phyloP scores from a whole-genome alignment of 2,329 filamentous ascomycete species.

The Colletotrichum destructivum region DNA sequence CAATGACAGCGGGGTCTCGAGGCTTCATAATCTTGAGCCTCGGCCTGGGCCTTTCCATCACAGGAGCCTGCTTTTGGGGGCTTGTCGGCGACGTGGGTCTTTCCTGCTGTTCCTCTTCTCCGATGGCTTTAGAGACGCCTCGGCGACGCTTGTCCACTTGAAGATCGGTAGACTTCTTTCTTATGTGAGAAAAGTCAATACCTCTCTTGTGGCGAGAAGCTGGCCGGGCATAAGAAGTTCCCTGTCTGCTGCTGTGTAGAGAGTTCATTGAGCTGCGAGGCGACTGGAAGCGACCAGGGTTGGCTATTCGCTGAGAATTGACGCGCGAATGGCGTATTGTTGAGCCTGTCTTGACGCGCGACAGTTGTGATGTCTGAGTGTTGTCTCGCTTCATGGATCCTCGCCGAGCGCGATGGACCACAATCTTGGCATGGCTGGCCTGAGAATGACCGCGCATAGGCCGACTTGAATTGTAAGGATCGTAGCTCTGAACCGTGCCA shows the following conservation, averaged over 20 bases:
- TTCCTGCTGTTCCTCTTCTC: not conserved
- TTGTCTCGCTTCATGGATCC: slow-evolving; percentile 48
- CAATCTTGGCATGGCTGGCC: slow-evolving; percentile 76
- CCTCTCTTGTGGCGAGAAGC: slow-evolving; percentile 65
- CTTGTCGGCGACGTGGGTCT: slow-evolving; percentile 23
- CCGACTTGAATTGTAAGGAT: slow-evolving; percentile 84
- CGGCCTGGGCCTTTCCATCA: slow-evolving; percentile 42
- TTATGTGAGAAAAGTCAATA: slow-evolving; percentile 68
- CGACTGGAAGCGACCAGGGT: slow-evolving; percentile 50
- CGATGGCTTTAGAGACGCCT: slow-evolving; percentile 1
- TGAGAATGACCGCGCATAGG: slow-evolving; percentile 60
- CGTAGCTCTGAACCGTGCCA: slow-evolving; percentile 77
- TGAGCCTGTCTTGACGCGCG: slow-evolving; percentile 55
- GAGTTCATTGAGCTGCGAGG: slow-evolving; percentile 64
- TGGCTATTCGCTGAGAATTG: slow-evolving; percentile 52
- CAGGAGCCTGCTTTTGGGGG: slow-evolving; percentile 29
- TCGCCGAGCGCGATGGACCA: slow-evolving; percentile 70
- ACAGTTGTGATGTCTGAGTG: slow-evolving; percentile 52
- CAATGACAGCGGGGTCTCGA: slow-evolving; percentile 48
- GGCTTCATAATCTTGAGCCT: slow-evolving; percentile 46
- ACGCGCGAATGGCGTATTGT: slow-evolving; percentile 45
- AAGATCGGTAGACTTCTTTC: slow-evolving; percentile 52
- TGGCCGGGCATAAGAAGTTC: slow-evolving; percentile 58
- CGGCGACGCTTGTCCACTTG: slow-evolving; percentile 37
- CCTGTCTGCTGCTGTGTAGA: slow-evolving; percentile 62